These are phyloP conservation scores for Urochloa ruziziensis DNA, from an alignment of 176 grass and related monocot genomes.

Conservation along the genomic window DNA sequence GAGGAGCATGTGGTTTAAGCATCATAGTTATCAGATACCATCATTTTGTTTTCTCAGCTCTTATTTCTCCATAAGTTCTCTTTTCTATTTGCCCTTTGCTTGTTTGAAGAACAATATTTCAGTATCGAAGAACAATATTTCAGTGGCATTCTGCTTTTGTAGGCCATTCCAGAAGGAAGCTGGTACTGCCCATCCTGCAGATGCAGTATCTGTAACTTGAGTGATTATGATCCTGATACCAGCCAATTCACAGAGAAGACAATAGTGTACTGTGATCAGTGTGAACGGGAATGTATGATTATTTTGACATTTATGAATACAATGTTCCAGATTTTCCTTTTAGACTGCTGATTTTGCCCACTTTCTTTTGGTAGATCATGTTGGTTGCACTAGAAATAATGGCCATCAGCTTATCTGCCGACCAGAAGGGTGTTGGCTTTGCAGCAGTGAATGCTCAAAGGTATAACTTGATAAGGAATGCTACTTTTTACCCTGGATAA, in stretches of 20 bases:
- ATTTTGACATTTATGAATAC: background rate
- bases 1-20: constrained; percentile 2
- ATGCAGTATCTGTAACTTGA: constrained; percentile 58
- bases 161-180: constrained; percentile 59
- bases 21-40: background rate
- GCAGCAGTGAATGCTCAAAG: constrained; percentile 61
- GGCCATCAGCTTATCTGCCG: constrained; percentile 32
- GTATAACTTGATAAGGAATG: constrained; percentile 35
- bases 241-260: constrained; percentile 52
- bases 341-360: constrained; percentile 30
- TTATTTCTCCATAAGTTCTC: constrained; percentile 15
- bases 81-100: constrained; percentile 37
- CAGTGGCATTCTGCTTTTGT: constrained; percentile 26
- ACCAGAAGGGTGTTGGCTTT: constrained; percentile 66
- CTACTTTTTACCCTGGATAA: constrained; percentile 11
- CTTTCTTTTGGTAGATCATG: constrained; percentile 60
- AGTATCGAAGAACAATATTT: constrained; percentile 10
- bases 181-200: constrained; percentile 78
- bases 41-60: background rate
- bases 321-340: constrained; percentile 1
- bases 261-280: constrained; percentile 70
- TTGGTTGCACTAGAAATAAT: constrained; percentile 59
- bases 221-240: constrained; percentile 54
- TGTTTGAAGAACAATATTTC: constrained; percentile 4
- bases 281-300: constrained; percentile 75